Evolutionary conservation across 2,329 filamentous ascomycete genomes (phyloP).

Genomic region (Sphaerulina musiva): DNA sequence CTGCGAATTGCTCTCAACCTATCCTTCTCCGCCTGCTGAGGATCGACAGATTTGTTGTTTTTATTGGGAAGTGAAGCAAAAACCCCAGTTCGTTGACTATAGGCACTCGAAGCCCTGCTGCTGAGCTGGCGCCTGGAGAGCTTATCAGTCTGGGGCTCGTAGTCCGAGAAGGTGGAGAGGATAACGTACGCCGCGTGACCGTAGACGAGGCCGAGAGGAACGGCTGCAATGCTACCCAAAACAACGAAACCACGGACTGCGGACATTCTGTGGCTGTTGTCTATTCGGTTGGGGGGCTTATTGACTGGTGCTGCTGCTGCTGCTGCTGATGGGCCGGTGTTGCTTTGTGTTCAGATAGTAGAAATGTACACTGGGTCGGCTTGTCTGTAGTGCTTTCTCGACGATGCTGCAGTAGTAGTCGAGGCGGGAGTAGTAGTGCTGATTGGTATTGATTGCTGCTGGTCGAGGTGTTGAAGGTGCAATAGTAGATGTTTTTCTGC

Average conservation of each 20-base stretch:
- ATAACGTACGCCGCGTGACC: constrained; percentile 10
- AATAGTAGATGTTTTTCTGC: constrained; percentile 3
- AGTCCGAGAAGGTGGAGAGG: neutral
- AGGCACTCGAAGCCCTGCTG: constrained; percentile 12
- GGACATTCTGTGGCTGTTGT: constrained; percentile 2
- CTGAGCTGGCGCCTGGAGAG: constrained; percentile 4
- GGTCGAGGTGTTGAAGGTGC: neutral
- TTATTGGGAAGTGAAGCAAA: constrained; percentile 4
- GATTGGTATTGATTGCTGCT: neutral
- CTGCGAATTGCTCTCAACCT: constrained; percentile 6
- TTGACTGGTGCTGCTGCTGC: neutral
- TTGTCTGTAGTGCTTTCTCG: constrained; percentile 12
- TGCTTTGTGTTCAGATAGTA: constrained; percentile 9
- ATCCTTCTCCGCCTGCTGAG: constrained; percentile 8
- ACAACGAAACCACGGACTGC: constrained; percentile 8
- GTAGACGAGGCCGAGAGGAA: constrained; percentile 8
- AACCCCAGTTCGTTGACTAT: constrained; percentile 10
- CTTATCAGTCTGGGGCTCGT: neutral
- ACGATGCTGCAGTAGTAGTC: constrained; percentile 10
- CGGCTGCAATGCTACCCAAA: constrained; percentile 7
- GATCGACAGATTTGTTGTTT: constrained; percentile 1
- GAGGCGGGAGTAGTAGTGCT: constrained; percentile 1
- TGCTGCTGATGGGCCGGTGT: neutral
- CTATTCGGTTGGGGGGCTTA: constrained; percentile 1
- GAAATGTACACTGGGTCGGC: constrained; percentile 10